These are phyloP conservation scores for Yamadazyma kitorensis DNA, from an alignment of 805 yeast genomes.

Conservation along the genomic window DNA sequence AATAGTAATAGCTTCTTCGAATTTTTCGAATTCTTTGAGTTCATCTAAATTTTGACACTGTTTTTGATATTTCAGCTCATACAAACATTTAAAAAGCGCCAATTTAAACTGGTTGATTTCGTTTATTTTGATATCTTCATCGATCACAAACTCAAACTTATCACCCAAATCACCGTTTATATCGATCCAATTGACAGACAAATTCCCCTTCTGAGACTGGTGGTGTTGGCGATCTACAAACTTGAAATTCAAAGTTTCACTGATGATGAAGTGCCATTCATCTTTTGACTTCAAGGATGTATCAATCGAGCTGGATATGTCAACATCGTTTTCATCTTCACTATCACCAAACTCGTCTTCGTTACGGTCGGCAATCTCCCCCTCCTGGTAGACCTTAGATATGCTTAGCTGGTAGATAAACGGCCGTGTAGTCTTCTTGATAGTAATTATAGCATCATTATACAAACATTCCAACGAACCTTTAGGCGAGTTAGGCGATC, in stretches of 20 bases:
- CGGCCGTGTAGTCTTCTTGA: conserved; percentile 65
- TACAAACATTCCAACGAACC: conserved; percentile 82
- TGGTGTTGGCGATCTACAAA: conserved; percentile 47
- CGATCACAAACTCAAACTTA: conserved; percentile 74
- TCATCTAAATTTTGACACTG: conserved; percentile 18
- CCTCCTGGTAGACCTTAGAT: conserved; percentile 66
- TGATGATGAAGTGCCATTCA: conserved; percentile 70
- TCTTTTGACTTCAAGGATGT: conserved; percentile 38
- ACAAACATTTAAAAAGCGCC: conserved; percentile 65
- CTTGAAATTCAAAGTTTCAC: conserved; percentile 56
- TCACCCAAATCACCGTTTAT: conserved; percentile 85
- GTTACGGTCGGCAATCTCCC: conserved; percentile 49
- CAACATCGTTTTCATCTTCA: conserved; percentile 27
- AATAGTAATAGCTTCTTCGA: conserved; percentile 21
- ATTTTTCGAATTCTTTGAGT: conserved; percentile 54
- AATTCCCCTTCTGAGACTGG: conserved; percentile 44
- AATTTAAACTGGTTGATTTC: conserved; percentile 61
- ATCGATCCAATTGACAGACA: conserved; percentile 77
- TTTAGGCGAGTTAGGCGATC: conserved; percentile 80
- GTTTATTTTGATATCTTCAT: conserved; percentile 51
- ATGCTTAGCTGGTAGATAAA: conserved; percentile 70
- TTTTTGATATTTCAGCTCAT: conserved; percentile 57
- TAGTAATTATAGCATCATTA: conserved; percentile 73
- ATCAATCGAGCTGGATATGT: conserved; percentile 18
- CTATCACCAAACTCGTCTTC: conserved; percentile 26